These are phyloP conservation scores for Ophiocordyceps sinensis DNA, from an alignment of 2,329 filamentous ascomycete species.

Conservation along the genomic window DNA sequence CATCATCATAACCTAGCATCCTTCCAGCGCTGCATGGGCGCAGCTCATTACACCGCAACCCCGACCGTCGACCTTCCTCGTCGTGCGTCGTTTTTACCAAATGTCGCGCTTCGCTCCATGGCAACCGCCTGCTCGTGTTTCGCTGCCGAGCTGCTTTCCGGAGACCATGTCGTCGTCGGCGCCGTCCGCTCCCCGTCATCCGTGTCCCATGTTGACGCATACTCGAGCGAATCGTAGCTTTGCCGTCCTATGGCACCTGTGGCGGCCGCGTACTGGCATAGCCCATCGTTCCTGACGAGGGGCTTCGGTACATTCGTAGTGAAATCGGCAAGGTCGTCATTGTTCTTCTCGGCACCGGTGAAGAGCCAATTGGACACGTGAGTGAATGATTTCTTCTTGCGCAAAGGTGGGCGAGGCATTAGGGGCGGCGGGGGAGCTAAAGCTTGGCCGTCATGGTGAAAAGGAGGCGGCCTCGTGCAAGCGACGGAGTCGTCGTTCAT, in stretches of 20 bases:
- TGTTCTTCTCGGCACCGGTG: constrained; percentile 21
- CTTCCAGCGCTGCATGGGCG: not conserved
- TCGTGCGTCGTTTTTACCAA: constrained; percentile 11
- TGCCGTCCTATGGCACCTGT: constrained; percentile 21
- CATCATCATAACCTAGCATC: too few relatives aligned
- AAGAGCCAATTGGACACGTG: constrained; percentile 47
- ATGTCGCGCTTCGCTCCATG: constrained; percentile 18
- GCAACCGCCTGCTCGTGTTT: constrained; percentile 25
- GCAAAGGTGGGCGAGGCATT: constrained; percentile 42
- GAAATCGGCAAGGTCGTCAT: constrained; percentile 29
- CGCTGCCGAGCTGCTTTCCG: constrained; percentile 27
- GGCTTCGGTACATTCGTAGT: constrained; percentile 29
- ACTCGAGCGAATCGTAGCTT: constrained; percentile 32
- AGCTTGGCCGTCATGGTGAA: constrained; percentile 12
- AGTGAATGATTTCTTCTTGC: constrained; percentile 55
- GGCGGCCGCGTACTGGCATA: constrained; percentile 6
- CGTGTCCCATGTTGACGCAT: constrained; percentile 35
- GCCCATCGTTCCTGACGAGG: constrained; percentile 34
- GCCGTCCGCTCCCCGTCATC: constrained; percentile 28
- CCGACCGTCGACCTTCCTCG: not conserved
- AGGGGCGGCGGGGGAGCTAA: constrained; percentile 39
- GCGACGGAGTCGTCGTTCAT: not conserved
- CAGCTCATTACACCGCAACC: not conserved
- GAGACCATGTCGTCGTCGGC: constrained; percentile 31
- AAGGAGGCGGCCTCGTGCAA: not conserved